phyloP scores from a whole-genome alignment of 768 basidiomycete species.

The Boletales sp. region DNA sequence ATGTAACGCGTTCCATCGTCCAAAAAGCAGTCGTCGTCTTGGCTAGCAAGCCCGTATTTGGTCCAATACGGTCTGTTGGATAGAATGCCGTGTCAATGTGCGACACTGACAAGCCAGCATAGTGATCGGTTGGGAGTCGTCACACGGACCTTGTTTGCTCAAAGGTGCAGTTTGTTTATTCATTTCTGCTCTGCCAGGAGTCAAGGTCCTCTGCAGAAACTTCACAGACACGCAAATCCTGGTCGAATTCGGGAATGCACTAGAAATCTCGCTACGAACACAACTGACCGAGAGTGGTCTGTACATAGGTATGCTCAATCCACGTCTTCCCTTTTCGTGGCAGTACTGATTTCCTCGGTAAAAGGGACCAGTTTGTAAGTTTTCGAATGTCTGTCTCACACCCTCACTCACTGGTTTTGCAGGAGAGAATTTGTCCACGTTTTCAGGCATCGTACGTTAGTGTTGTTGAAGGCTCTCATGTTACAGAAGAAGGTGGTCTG shows the following conservation, averaged over 20 bases:
- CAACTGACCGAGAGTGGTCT: constrained; percentile 91
- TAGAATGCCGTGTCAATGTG: background rate
- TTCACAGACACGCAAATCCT: constrained; percentile 85
- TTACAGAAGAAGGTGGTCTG: constrained; percentile 80
- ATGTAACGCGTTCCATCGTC: constrained; percentile 93
- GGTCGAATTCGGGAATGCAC: constrained; percentile 77
- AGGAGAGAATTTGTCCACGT: constrained; percentile 91
- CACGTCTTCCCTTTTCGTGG: background rate
- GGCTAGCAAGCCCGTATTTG: constrained; percentile 87
- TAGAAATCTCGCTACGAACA: constrained; percentile 70
- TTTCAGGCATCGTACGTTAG: constrained; percentile 87
- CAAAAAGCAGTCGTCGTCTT: constrained; percentile 97
- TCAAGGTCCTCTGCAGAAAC: constrained; percentile 46
- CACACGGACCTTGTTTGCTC: constrained; percentile 86
- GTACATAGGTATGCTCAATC: constrained; percentile 78
- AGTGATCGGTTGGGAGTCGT: constrained; percentile 94
- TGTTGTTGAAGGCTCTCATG: constrained; percentile 93
- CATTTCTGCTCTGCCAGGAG: background rate
- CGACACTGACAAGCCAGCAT: constrained; percentile 4
- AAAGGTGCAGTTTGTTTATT: constrained; percentile 44
- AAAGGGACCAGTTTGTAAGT: constrained; percentile 68
- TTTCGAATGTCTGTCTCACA: background rate
- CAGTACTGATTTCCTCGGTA: constrained; percentile 8
- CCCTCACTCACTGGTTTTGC: constrained; percentile 4
- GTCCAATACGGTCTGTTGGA: constrained; percentile 73